Conservation (phyloP, 805 yeast species). For the Wickerhamiella azymoides region DNA sequence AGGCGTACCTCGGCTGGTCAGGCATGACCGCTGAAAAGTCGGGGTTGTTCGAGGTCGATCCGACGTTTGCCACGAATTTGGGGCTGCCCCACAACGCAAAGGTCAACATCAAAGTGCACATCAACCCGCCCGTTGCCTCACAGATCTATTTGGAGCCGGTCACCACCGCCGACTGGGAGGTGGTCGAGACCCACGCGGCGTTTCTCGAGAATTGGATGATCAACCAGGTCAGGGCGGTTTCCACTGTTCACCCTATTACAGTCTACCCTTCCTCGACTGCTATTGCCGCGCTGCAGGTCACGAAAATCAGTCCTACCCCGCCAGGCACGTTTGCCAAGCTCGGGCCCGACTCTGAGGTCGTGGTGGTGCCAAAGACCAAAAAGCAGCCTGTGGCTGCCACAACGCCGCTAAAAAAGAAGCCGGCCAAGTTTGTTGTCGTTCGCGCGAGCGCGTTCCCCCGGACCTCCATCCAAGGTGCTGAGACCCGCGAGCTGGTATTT, state of each 20-base stretch:
- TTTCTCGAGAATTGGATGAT: constrained; percentile 60
- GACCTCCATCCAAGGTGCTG: constrained; percentile 5
- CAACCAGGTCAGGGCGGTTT: constrained; percentile 68
- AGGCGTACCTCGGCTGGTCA: constrained; percentile 49
- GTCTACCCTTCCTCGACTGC: constrained; percentile 56
- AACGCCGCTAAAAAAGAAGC: not conserved
- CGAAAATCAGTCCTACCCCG: constrained; percentile 32
- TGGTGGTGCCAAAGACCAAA: constrained; percentile 54
- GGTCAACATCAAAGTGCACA: constrained; percentile 34
- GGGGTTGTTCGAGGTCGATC: constrained; percentile 45
- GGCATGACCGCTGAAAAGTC: constrained; percentile 34
- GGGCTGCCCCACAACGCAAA: constrained; percentile 32
- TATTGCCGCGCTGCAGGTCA: constrained; percentile 43
- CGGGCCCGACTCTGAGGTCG: constrained; percentile 51
- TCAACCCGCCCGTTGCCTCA: constrained; percentile 38
- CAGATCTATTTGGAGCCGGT: constrained; percentile 68
- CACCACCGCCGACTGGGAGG: constrained; percentile 75
- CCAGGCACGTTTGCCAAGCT: constrained; percentile 33
- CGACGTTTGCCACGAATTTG: constrained; percentile 43
- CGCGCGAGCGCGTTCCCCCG: constrained; percentile 12
- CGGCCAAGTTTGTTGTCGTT: constrained; percentile 1
- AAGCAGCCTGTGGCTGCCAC: not conserved
- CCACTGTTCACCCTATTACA: constrained; percentile 41
- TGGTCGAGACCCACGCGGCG: constrained; percentile 69
- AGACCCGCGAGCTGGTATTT: constrained; percentile 10